Base-by-base conservation (phyloP, 2,329 filamentous ascomycete species). In the Colletotrichum falcatum region DNA sequence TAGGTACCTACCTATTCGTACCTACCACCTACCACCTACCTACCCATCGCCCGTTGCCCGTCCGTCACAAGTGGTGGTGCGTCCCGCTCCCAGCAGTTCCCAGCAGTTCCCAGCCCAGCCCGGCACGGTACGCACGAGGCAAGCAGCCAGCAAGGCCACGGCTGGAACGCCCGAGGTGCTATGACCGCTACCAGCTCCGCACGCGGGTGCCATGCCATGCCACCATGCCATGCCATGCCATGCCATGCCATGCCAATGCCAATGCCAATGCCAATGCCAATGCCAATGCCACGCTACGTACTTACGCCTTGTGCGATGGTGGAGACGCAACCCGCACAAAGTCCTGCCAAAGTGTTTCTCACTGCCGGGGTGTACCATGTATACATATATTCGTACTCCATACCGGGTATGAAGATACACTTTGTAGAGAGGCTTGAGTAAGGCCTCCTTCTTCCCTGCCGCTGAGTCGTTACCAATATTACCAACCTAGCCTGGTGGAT, bases 81-180 rank as follows among this genome's bases (percentile, higher is more conserved):
- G n/a, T n/a, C n/a, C 61, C 39, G 66, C 61, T 59, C 35, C 58
- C 65, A 67, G 51, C 60, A 33, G 18, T 48, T 48, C n/a, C 61
- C 61, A 63, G 46, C n/a, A n/a, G 66, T 54, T 59, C 35, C 58
- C 65, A 67, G 51, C 60, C 33, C 12, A 39, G 39, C n/a, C 61
- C 61, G 55, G 46, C 46, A 46, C 61, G 46, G 53, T 68, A 39
- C 61, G 28, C 66, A 69, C 61, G 66, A 69, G 66, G 66, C 42
- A 64, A 64, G 35, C 60, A 20, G 39, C 39, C 39, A 42, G 20
- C 42, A 37, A 49, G 44, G 60, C 60, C 46, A 23, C 30, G 30
- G 30, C 51, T 55, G 51, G 51, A 20, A 18, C 33, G 20, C 23
- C n/a, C 14, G 18, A 60, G 30, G 39, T 66, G 65, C 65, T 63